Evolutionary conservation across 768 basidiomycete species (phyloP), one percentile per base, ranked within the genome.

Genomic region (Sistotremastrum suecicum): DNA sequence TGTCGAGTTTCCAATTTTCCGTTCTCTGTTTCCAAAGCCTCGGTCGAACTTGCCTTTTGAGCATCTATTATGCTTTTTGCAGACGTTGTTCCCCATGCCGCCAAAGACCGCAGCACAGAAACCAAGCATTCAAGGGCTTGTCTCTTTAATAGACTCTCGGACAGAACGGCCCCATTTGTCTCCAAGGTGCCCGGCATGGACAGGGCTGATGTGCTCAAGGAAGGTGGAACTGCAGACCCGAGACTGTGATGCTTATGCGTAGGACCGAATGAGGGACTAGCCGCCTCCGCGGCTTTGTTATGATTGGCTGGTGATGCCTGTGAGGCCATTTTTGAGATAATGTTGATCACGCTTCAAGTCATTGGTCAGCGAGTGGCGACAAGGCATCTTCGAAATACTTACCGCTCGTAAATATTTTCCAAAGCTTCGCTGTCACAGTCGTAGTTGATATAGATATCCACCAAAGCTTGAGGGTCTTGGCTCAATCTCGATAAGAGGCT

Each of bases 371-470:
- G n/a, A 39, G 34, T 20, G 36, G 29, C 34, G 38, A 5, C 37
- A n/a, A 35, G 20, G 20, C 20, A 20, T 20, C 41, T 34, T 39
- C 30, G 30, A 3, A 30, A 34, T 5, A 64, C 81, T 57, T 56
- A 88, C 79, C 87, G 86, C 56, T 99, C 95, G 62, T 98, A 99
- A 48, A 98, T 92, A 64, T 99, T 98, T 57, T 95, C 94, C 7
- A 75, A 75, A 3, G 94, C 89, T 48, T 89, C 83, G 48, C 89
- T 77, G 57, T 99, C 95, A 59, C 95, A 99, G 58, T 99, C 95
- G 58, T 99, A 99, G 61, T 99, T 99, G 60, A 99, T 80, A 65
- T 98, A 99, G 47, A 98, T 79, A 61, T 99, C 95, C 32, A 99
- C 95, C 12, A 99, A 69, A 6, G 94, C 91, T 61, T 98, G 95